phyloP scores from a whole-genome alignment of 1,284 basidiomycete genomes.

The Heterobasidion occidentale region DNA sequence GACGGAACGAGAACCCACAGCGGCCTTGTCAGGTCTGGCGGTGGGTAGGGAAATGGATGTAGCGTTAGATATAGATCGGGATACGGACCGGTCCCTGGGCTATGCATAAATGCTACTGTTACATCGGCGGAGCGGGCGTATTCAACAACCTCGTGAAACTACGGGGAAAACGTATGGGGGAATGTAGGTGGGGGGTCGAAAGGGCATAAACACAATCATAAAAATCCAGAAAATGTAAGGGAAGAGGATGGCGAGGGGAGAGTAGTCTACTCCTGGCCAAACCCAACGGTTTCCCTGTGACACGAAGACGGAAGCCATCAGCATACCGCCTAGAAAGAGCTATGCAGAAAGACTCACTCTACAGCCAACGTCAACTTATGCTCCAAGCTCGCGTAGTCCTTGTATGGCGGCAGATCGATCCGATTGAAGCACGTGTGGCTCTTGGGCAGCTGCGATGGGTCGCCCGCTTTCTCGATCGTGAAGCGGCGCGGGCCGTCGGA shows the following conservation, averaged over 20 bases:
- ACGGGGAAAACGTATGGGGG: too few species aligned
- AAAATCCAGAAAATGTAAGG: not conserved
- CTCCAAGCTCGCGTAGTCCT: conserved; percentile 84
- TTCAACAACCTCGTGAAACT: too few species aligned
- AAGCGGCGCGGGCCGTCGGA: conserved; percentile 93
- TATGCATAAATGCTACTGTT: too few species aligned
- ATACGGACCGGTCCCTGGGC: too few species aligned
- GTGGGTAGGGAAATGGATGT: too few species aligned
- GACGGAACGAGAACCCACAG: too few species aligned
- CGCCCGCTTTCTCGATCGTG: conserved; percentile 95
- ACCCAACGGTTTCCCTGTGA: conserved; percentile 35
- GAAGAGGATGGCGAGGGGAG: not conserved
- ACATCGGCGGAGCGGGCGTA: too few species aligned
- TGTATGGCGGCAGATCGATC: conserved; percentile 87
- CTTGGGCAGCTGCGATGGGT: conserved; percentile 83
- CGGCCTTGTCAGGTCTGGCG: too few species aligned
- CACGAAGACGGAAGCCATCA: conserved; percentile 3
- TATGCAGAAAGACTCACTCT: conserved; percentile 47
- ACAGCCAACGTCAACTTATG: conserved; percentile 87
- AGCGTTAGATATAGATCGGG: too few species aligned
- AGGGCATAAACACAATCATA: not conserved
- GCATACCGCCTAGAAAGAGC: conserved; percentile 2
- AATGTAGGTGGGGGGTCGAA: too few species aligned
- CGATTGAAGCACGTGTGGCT: conserved; percentile 91
- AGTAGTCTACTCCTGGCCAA: conserved; percentile 31